Base-by-base conservation (phyloP, 2,329 filamentous ascomycete genomes). In the Colletotrichum eremochloae region DNA sequence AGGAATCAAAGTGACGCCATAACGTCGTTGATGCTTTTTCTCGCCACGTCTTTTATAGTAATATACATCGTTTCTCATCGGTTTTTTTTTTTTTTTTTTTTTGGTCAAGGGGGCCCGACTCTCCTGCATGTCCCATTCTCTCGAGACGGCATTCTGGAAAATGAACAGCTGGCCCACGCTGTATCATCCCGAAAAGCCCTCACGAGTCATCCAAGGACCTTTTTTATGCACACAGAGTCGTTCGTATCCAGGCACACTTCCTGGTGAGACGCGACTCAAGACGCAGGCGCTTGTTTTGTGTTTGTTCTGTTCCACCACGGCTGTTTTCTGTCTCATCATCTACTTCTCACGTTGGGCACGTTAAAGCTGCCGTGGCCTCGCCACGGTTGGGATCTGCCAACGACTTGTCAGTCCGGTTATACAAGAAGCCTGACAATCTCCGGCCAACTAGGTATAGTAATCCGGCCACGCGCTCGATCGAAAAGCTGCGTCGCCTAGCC, bases 91-190 rank as follows among this genome's bases (percentile, higher is more conserved):
- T 64, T 44, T 18, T 20, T 5, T 4, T 46, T 20, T n/a, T 42
- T 48, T 48, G 11, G 31, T 6, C 55, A 42, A 60, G 61, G 46
- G 40, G 61, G 46, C 31, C 65, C 24, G 58, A 42, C 38, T 63
- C 53, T 53, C 63, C 3, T 40, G 29, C 9, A 48, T 72, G 55
- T 70, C 55, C 20, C 48, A 52, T 38, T 29, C 42, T 50, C 38
- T 48, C 20, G 53, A 55, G 48, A 31, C 56, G 53, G n/a, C 38
- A 33, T 40, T 40, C 46, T 44, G 40, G 64, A 36, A 50, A 63
- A 36, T 56, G 70, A 72, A 65, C 66, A 72, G 55, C 70, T 72
- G 66, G 70, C 70, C 66, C 55, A 61, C 53, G 69, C 38, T 46
- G 61, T 69, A 66, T 72, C 66, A 72, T 72, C 52, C 52, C 53